Evolutionary conservation across 2,329 filamentous ascomycete species (phyloP), one percentile per base, ranked within the genome.

Genomic region (Hymenoscyphus scutula): DNA sequence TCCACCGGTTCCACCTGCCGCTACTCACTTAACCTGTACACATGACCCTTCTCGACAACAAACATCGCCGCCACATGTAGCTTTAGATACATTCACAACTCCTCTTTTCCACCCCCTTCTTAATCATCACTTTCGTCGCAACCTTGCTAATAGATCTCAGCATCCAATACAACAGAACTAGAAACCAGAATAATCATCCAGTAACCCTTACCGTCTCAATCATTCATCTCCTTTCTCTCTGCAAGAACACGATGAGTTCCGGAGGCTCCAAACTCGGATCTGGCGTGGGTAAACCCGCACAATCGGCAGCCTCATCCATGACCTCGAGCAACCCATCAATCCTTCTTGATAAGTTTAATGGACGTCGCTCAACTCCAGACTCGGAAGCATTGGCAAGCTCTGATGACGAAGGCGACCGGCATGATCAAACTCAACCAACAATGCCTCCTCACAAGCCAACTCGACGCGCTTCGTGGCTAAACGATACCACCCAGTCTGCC

Each of bases 371-470:
- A 7, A 97, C 94, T 1, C 94, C 94, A 25, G 95, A 98, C 74
- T 97, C 93, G 3, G 94, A 98, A 74, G 94, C 91, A 58, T 80
- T 98, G 64, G 92, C 90, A 59, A 98, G 94, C 68, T 97, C 93
- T 13, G 95, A 98, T 75, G 95, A 98, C 75, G 95, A 99, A 76
- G 83, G 81, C 62, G 90, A 97, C 64, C 81, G 81, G 53, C 80
- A 84, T 68, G 84, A 83, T 62, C 76, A 73, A 71, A 77, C 77
- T 66, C 81, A 81, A 70, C 77, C 76, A 70, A 74, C 74, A 64
- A 72, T 75, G 61, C 84, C 79, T 69, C 82, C 78, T 57, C 82
- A 78, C 57, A 90, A 88, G 70, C 85, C 89, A 55, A 83, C 83
- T 29, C 86, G 91, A 61, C 86, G 91, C 66, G 84, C 90, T 54